A percentile compares a stretch with the other conserved stretches of the same genome.
Evolutionary conservation across 306 rosid species (phyloP).

Genomic region (Carpinus fangiana): DNA sequence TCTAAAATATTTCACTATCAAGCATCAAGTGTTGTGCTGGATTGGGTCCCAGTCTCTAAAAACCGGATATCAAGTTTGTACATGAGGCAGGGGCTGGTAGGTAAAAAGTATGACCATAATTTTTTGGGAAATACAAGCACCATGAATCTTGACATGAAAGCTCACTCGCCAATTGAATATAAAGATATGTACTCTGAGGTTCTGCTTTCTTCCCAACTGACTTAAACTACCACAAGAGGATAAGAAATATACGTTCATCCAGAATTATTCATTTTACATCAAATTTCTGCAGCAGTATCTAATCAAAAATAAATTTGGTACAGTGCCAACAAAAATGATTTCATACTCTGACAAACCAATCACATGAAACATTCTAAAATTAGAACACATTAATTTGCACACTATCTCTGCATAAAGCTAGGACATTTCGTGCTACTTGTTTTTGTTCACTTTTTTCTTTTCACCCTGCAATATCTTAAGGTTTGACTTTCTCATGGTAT

Average conservation of each 20-base stretch:
- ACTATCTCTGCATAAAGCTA: background rate
- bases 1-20: background rate
- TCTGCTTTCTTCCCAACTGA: background rate
- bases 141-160: background rate
- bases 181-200: background rate
- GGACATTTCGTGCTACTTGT: background rate
- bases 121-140: background rate
- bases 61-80: background rate
- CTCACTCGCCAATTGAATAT: background rate
- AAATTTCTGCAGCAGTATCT: background rate
- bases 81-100: background rate
- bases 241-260: background rate
- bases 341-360: too few relatives aligned
- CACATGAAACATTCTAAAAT: background rate
- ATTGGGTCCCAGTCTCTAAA: background rate
- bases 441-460: conserved; percentile 1
- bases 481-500: background rate
- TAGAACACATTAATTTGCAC: background rate
- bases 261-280: background rate
- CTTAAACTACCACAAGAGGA: background rate
- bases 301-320: background rate
- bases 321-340: background rate
- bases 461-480: background rate
- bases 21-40: background rate
- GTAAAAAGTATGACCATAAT: background rate